Evolutionary conservation across 257 asterid genomes (phyloP).

Genomic region (Rehmannia glutinosa): DNA sequence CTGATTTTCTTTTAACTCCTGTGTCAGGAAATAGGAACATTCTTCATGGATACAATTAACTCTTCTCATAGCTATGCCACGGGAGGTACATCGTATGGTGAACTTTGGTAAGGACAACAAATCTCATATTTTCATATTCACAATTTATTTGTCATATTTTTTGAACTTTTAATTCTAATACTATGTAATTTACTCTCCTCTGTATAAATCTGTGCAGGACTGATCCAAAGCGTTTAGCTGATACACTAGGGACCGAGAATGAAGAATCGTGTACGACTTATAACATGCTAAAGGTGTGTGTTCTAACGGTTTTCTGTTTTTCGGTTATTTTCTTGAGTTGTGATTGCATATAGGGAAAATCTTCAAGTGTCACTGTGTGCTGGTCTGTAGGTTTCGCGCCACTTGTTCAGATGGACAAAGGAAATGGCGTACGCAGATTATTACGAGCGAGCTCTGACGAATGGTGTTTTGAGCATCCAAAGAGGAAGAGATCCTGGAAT

Average conservation of each 20-base stretch:
- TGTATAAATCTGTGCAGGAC: conserved; percentile 36
- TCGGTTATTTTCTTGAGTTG: too few relatives aligned
- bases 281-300: conserved; percentile 94
- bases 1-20: too few relatives aligned
- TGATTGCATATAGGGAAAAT: too few relatives aligned
- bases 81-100: conserved; percentile 82
- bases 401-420: conserved; percentile 86
- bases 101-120: conserved; percentile 51
- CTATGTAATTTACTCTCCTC: not conserved
- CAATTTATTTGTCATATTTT: not conserved
- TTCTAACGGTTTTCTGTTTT: not conserved
- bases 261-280: conserved; percentile 95
- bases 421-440: conserved; percentile 87
- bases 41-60: conserved; percentile 77
- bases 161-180: not conserved
- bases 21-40: conserved; percentile 70
- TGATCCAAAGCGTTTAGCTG: conserved; percentile 74
- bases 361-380: too few relatives aligned
- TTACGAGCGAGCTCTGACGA: conserved; percentile 83
- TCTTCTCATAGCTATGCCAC: conserved; percentile 90
- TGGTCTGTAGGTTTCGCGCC: conserved; percentile 78
- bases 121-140: not conserved
- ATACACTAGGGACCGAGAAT: conserved; percentile 49
- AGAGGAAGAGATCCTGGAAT: conserved; percentile 87
- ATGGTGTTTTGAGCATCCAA: conserved; percentile 87